These are phyloP conservation scores for Wakefieldia striispora DNA, from an alignment of 768 basidiomycete genomes.

Conservation along the genomic window DNA sequence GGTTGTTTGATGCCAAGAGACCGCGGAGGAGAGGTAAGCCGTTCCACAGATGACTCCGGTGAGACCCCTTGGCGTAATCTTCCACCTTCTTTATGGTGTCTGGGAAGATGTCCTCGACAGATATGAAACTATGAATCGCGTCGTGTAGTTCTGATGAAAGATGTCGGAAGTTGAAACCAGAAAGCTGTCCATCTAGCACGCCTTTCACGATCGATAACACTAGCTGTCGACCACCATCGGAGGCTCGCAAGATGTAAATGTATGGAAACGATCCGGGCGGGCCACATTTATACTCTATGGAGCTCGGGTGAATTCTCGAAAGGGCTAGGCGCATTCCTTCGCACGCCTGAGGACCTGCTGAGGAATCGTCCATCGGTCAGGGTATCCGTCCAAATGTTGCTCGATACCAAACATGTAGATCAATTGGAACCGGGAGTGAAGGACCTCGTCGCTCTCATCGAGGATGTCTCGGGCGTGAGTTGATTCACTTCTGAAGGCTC, in stretches of 20 bases:
- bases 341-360: too few relatives aligned
- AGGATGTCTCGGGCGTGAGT: too few relatives aligned
- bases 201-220: slow-evolving; percentile 7
- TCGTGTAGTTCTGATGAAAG: not conserved
- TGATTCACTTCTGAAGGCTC: too few relatives aligned
- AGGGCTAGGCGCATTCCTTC: slow-evolving; percentile 12
- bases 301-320: not conserved
- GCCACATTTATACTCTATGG: not conserved
- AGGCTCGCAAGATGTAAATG: slow-evolving; percentile 5
- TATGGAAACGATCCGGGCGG: slow-evolving; percentile 9
- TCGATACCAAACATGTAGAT: too few relatives aligned
- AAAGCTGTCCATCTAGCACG: slow-evolving; percentile 8
- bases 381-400: too few relatives aligned
- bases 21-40: slow-evolving; percentile 31
- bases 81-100: slow-evolving; percentile 1
- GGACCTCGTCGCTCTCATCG: too few relatives aligned
- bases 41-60: slow-evolving; percentile 4
- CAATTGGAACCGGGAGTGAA: too few relatives aligned
- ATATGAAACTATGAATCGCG: slow-evolving; percentile 16
- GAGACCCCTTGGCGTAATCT: not conserved
- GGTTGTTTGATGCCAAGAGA: slow-evolving; percentile 25
- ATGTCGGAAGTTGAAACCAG: not conserved
- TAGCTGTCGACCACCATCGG: slow-evolving; percentile 3
- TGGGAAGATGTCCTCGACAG: slow-evolving; percentile 1
- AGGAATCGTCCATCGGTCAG: too few relatives aligned